These are phyloP conservation scores for Lichtheimia corymbifera DNA, from an alignment of 371 early-diverging fungal genomes.

Conservation along the genomic window DNA sequence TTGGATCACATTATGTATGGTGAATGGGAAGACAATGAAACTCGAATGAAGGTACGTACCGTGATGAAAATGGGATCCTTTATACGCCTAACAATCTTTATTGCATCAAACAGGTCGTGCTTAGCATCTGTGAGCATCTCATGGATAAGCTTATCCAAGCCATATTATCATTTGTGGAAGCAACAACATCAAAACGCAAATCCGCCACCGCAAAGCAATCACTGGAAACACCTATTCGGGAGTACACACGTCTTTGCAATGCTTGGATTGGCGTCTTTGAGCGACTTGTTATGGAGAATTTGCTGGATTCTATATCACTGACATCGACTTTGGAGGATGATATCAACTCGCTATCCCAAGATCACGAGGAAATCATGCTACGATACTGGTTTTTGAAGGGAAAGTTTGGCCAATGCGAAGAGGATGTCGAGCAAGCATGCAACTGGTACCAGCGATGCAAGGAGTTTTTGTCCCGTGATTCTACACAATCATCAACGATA, in stretches of 20 bases:
- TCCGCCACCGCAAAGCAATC: constrained; percentile 14
- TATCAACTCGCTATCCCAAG: neutral
- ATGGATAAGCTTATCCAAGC: constrained; percentile 27
- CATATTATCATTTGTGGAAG: constrained; percentile 1
- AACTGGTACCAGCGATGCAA: constrained; percentile 41
- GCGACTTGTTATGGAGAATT: constrained; percentile 10
- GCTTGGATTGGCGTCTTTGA: constrained; percentile 21
- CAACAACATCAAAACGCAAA: constrained; percentile 1
- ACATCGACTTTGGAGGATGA: neutral
- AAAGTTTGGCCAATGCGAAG: constrained; percentile 46
- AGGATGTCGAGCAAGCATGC: constrained; percentile 46
- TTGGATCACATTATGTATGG: neutral
- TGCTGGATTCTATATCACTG: neutral
- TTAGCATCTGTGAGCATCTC: constrained; percentile 33
- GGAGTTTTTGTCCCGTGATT: constrained; percentile 10
- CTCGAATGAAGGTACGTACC: neutral
- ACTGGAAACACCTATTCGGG: constrained; percentile 11
- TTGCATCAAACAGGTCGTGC: neutral
- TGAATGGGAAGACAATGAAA: neutral
- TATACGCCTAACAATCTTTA: neutral
- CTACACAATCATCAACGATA: constrained; percentile 11
- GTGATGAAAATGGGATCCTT: neutral
- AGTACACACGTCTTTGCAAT: constrained; percentile 8
- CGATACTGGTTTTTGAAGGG: constrained; percentile 45
- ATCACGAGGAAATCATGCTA: constrained; percentile 13